Conservation (phyloP, 2,329 filamentous ascomycete species). For the Exophiala sp. region DNA sequence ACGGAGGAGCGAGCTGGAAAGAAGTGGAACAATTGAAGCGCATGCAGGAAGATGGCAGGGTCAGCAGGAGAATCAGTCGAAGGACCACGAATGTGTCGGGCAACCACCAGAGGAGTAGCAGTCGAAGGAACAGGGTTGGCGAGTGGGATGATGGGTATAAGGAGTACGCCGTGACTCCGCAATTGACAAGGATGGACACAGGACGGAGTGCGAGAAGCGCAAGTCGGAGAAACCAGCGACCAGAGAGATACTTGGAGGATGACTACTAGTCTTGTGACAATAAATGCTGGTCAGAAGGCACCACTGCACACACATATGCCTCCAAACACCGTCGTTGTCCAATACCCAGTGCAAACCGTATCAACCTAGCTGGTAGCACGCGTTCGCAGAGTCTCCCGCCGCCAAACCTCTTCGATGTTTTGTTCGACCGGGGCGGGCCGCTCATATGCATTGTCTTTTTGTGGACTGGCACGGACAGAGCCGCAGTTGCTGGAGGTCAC, state of each 20-base stretch:
- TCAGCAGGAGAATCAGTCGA: constrained; percentile 11
- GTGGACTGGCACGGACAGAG: too few relatives aligned
- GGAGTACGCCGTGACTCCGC: constrained; percentile 5
- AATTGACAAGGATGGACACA: background rate
- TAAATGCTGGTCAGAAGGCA: too few relatives aligned
- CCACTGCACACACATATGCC: too few relatives aligned
- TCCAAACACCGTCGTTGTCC: too few relatives aligned
- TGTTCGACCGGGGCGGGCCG: too few relatives aligned
- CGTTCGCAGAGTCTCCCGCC: too few relatives aligned
- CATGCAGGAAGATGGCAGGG: constrained; percentile 17
- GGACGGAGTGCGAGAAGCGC: background rate
- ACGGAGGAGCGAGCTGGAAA: constrained; percentile 35
- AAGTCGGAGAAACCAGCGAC: background rate
- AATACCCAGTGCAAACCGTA: too few relatives aligned
- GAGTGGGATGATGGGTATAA: constrained; percentile 20
- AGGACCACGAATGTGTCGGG: background rate
- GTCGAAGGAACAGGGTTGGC: constrained; percentile 1
- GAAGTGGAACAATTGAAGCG: constrained; percentile 33
- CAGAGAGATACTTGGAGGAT: background rate
- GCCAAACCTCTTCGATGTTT: too few relatives aligned
- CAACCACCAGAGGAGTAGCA: background rate
- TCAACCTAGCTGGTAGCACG: too few relatives aligned
- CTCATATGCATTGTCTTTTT: background rate
- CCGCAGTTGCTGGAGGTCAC: too few relatives aligned
- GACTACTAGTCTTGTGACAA: background rate